A percentile compares a stretch with the other conserved stretches of the same genome.
Evolutionary conservation across 129 eudicot species (phyloP).

Genomic region (Saussurea involucrata): DNA sequence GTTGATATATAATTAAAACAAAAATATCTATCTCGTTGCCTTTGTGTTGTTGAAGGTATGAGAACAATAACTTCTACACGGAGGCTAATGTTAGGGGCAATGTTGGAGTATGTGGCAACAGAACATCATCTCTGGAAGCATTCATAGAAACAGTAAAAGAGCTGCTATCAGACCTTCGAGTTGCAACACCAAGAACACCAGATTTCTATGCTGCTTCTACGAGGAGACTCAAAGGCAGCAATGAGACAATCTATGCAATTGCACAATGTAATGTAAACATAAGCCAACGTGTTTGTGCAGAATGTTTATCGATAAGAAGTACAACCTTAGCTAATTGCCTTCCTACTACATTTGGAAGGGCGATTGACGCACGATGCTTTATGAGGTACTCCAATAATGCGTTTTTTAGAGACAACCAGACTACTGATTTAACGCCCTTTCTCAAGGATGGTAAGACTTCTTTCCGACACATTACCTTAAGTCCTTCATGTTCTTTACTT

Average conservation of each 20-base stretch:
- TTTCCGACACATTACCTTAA: neutral
- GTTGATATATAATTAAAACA: neutral
- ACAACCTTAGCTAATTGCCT: slow-evolving; percentile 21
- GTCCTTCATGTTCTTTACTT: neutral
- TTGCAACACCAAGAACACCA: slow-evolving; percentile 31
- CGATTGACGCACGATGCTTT: slow-evolving; percentile 35
- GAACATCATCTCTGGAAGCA: slow-evolving; percentile 16
- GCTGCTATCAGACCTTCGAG: slow-evolving; percentile 27
- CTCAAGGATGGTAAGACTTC: slow-evolving; percentile 22
- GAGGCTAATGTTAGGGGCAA: slow-evolving; percentile 12
- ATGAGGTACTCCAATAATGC: slow-evolving; percentile 24
- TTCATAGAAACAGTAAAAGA: slow-evolving; percentile 5
- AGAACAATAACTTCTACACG: slow-evolving; percentile 9
- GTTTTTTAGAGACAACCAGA: slow-evolving; percentile 26
- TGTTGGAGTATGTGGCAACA: slow-evolving; percentile 27
- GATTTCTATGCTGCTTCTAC: slow-evolving; percentile 29
- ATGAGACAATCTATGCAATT: slow-evolving; percentile 26
- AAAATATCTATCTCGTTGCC: neutral
- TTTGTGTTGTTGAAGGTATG: slow-evolving; percentile 17
- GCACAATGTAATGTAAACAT: slow-evolving; percentile 33
- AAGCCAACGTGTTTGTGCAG: slow-evolving; percentile 14
- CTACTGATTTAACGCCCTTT: slow-evolving; percentile 26
- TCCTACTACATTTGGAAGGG: slow-evolving; percentile 26
- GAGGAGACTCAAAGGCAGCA: slow-evolving; percentile 10
- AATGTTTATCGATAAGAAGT: slow-evolving; percentile 18